Conservation (phyloP, 1,139 yeast genomes). For the Taphrina betulina region DNA sequence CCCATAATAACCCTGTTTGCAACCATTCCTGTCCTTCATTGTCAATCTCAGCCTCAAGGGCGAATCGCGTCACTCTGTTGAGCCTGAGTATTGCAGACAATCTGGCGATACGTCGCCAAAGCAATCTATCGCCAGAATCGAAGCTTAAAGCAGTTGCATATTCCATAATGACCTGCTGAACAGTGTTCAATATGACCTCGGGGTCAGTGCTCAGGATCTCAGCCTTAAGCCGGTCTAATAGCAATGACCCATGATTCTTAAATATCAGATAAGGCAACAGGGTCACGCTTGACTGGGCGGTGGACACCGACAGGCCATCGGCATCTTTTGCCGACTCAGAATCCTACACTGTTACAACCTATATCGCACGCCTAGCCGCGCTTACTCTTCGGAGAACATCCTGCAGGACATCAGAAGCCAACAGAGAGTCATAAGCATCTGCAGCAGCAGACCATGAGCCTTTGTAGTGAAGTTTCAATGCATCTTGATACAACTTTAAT, state of each 20-base stretch:
- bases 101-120: conserved; percentile 38
- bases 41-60: conserved; percentile 31
- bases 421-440: conserved; percentile 58
- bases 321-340: neutral
- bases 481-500: conserved; percentile 68
- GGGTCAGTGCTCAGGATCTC: conserved; percentile 36
- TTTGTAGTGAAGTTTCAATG: conserved; percentile 60
- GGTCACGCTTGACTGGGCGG: conserved; percentile 11
- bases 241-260: conserved; percentile 68
- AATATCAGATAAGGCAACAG: conserved; percentile 20
- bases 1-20: conserved; percentile 6
- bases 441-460: conserved; percentile 55
- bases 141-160: conserved; percentile 43
- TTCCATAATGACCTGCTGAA: conserved; percentile 31
- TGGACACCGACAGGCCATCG: neutral
- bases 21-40: neutral
- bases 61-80: conserved; percentile 33
- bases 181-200: neutral
- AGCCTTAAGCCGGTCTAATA: conserved; percentile 53
- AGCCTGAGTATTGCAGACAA: conserved; percentile 33
- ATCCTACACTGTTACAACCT: conserved; percentile 2
- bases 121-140: conserved; percentile 43
- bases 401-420: conserved; percentile 63
- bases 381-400: conserved; percentile 17
- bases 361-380: too few relatives aligned